Evolutionary conservation across 352 stramenopile species (phyloP), one percentile per base, ranked within the genome.

Genomic region (Globisporangium paroecandrum): DNA sequence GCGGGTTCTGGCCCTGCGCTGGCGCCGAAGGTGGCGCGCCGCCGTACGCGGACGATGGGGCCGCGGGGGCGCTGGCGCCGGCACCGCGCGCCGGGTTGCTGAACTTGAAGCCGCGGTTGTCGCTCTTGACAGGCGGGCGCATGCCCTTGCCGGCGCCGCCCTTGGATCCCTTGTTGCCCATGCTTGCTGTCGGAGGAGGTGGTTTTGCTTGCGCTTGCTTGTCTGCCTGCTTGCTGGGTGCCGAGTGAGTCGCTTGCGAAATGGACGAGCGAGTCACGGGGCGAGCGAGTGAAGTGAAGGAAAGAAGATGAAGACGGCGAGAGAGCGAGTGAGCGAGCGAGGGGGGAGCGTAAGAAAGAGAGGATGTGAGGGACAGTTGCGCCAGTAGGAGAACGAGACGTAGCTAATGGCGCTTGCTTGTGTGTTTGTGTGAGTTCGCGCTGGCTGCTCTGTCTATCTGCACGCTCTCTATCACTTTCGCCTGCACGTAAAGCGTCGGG

Each of bases 91-190:
- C 75, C 47, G 73, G 68, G 67, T 76, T 79, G 62, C 74, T 69
- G 68, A 89, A 91, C 77, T 91, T 92, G 72, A 91, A 90, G 70
- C 81, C 81, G 71, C 86, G 82, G 73, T 82, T 88, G 75, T 92
- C 86, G 80, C 86, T 94, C 83, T 94, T 92, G 65, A 92, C 87
- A 22, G 84, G 86, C 65, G 85, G 84, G 18, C 85, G 84, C 53
- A 86, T 71, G 64, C 77, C 82, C 65, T 79, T 81, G 68, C 78
- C 71, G 69, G 82, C 84, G 66, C 77, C 75, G 62, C 85, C 83
- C 69, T 94, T 94, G 66, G 86, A 94, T 74, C 81, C 83, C 69
- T 92, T 94, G 81, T 94, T 94, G 65, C 86, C 86, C 86, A 94
- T 94, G 46, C 3, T 78, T 67, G 36, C 68, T 32, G 43, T 56